These are phyloP conservation scores for Rhizopogon parksii DNA, from an alignment of 1,284 basidiomycete genomes.

Conservation along the genomic window DNA sequence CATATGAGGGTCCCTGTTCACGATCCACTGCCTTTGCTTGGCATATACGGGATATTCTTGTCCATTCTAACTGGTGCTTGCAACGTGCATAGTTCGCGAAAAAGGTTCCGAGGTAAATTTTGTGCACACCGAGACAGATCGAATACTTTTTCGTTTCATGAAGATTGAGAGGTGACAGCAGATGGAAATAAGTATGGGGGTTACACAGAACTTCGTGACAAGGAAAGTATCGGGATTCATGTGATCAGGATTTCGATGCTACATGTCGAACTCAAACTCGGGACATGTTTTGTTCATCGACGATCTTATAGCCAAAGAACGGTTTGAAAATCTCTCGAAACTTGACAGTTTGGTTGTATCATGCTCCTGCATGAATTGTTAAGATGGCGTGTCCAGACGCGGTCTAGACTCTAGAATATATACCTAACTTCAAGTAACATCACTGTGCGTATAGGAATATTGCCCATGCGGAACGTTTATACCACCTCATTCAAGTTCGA, in stretches of 20 bases:
- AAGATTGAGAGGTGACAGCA: neutral
- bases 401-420: neutral
- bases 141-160: neutral
- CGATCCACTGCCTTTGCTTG: neutral
- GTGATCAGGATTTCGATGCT: neutral
- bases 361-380: slow-evolving; percentile 2
- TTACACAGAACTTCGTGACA: neutral
- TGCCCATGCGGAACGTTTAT: no score
- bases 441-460: no score
- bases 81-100: neutral
- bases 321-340: neutral
- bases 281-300: neutral
- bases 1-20: neutral
- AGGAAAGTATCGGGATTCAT: neutral
- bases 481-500: no score
- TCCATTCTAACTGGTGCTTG: slow-evolving; percentile 1
- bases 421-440: no score
- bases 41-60: slow-evolving; percentile 5
- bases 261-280: neutral
- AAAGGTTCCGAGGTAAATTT: neutral
- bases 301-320: slow-evolving; percentile 1
- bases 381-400: slow-evolving; percentile 4
- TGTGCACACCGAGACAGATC: neutral
- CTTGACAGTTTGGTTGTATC: slow-evolving; percentile 1
- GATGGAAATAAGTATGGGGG: neutral